phyloP scores from a whole-genome alignment of 2,329 filamentous ascomycete species.

The Aspergillus spinulosporus region DNA sequence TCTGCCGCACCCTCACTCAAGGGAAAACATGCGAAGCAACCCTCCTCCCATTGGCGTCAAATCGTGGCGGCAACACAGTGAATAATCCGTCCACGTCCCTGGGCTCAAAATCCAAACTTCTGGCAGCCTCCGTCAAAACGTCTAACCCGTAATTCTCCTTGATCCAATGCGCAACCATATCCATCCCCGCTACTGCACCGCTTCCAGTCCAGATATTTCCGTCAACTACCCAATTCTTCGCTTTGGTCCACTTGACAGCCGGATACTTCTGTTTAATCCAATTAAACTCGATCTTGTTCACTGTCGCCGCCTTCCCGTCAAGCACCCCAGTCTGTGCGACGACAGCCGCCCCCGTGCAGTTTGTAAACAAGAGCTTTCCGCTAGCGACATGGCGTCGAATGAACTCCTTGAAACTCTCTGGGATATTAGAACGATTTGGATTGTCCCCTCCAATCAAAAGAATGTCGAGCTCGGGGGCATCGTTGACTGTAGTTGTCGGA shows the following conservation, averaged over 20 bases:
- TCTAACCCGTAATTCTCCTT: conserved; percentile 38
- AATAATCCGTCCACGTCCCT: conserved; percentile 35
- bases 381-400: conserved; percentile 1
- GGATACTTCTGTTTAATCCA: conserved; percentile 36
- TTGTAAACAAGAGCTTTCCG: conserved; percentile 8
- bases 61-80: conserved; percentile 31
- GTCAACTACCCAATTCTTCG: conserved; percentile 48
- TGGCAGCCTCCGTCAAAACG: conserved; percentile 25
- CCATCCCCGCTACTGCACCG: conserved; percentile 50
- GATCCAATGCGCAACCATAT: conserved; percentile 46
- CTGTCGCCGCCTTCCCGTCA: conserved; percentile 47
- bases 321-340: conserved; percentile 23
- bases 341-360: conserved; percentile 2
- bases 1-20: neutral
- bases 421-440: neutral
- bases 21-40: conserved; percentile 29
- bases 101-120: conserved; percentile 40
- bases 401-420: neutral
- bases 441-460: conserved; percentile 3
- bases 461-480: neutral
- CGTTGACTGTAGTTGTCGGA: neutral
- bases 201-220: conserved; percentile 51
- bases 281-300: conserved; percentile 41
- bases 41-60: conserved; percentile 31
- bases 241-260: conserved; percentile 47